These are phyloP conservation scores for Talaromyces verruculosus DNA, from an alignment of 2,329 filamentous ascomycete species.

Conservation along the genomic window DNA sequence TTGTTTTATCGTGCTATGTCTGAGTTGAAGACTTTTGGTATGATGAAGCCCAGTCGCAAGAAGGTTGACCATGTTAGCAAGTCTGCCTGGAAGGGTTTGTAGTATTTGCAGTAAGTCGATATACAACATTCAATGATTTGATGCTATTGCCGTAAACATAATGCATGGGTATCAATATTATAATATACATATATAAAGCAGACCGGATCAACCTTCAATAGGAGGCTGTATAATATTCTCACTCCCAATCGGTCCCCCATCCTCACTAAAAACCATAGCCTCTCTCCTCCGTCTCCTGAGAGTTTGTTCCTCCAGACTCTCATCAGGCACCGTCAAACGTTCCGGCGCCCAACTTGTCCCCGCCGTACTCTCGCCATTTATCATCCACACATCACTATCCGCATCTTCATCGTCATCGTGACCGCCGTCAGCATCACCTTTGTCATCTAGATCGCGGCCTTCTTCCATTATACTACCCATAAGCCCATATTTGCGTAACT, in stretches of 20 bases:
- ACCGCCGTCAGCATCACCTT: conserved; percentile 43
- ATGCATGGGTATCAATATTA: conserved; percentile 34
- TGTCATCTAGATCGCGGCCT: conserved; percentile 44
- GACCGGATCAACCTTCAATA: conserved; percentile 17
- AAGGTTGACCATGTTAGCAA: conserved; percentile 92
- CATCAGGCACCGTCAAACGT: conserved; percentile 33
- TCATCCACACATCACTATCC: conserved; percentile 54
- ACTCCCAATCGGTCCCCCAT: conserved; percentile 69
- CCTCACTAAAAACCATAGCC: conserved; percentile 87
- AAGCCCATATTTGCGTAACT: conserved; percentile 45
- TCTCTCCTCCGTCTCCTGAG: conserved; percentile 75
- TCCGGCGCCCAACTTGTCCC: conserved; percentile 38
- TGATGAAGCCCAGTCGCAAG: conserved; percentile 85
- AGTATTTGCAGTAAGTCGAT: no score
- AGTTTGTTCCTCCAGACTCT: conserved; percentile 59
- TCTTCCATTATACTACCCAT: conserved; percentile 45
- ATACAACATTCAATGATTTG: no score
- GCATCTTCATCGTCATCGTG: conserved; percentile 54
- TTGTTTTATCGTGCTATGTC: conserved; percentile 83
- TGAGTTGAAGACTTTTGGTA: conserved; percentile 79
- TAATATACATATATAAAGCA: conserved; percentile 21
- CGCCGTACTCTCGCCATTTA: conserved; percentile 54
- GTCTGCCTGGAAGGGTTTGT: conserved; percentile 68
- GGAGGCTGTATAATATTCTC: conserved; percentile 75
- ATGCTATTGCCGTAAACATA: conserved; percentile 1